Evolutionary conservation across 169 alveolate species (phyloP).

Genomic region (Toxoplasma gondii): DNA sequence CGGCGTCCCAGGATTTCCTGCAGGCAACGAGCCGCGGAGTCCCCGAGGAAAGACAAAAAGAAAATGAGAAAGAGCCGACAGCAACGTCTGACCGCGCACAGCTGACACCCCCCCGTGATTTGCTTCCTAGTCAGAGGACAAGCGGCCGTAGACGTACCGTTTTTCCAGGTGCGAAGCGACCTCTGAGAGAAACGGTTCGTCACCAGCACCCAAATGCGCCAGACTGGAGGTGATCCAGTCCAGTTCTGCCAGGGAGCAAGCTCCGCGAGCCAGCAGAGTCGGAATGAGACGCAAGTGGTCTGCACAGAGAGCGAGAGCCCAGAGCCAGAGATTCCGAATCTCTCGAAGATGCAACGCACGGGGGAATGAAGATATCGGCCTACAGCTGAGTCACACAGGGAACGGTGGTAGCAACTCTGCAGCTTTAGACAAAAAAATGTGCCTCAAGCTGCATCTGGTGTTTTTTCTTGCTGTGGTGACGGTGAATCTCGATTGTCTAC

Average conservation of each 20-base stretch:
- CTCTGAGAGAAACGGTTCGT: neutral
- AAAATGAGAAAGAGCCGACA: too few relatives aligned
- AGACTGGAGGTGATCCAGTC: conserved; percentile 8
- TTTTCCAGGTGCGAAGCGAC: neutral
- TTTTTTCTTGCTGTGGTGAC: too few relatives aligned
- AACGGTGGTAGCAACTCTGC: too few relatives aligned
- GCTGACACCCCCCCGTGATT: neutral
- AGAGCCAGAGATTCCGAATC: too few relatives aligned
- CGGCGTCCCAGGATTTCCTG: neutral
- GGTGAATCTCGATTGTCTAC: too few relatives aligned
- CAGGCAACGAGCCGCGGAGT: neutral
- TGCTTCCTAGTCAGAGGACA: neutral
- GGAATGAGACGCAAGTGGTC: conserved; percentile 13
- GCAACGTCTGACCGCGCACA: too few relatives aligned
- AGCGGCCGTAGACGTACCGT: neutral
- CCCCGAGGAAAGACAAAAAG: neutral
- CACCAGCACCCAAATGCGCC: neutral
- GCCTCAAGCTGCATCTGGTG: too few relatives aligned
- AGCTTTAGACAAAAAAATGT: too few relatives aligned
- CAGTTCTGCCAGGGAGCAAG: neutral
- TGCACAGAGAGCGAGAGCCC: neutral
- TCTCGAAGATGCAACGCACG: neutral
- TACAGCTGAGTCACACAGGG: too few relatives aligned
- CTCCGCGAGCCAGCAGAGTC: neutral
- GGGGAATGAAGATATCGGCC: neutral